phyloP scores from a whole-genome alignment of 2,329 filamentous ascomycete genomes.

The Pyricularia sp. region DNA sequence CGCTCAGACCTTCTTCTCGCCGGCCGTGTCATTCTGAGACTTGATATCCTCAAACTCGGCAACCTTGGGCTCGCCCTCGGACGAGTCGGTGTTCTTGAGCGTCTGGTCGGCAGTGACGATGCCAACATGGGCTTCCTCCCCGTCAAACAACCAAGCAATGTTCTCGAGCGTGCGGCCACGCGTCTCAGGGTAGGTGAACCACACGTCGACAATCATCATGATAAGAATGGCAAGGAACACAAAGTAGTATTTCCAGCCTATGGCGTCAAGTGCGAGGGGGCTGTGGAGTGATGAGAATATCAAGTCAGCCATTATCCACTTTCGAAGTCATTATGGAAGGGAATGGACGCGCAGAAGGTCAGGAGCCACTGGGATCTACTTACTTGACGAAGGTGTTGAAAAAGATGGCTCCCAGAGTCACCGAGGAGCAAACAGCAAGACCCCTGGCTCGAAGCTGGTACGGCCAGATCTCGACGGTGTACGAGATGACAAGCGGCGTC shows the following conservation, averaged over 20 bases:
- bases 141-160: slow-evolving; percentile 2
- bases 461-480: slow-evolving; percentile 29
- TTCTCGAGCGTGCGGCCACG: not conserved
- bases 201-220: slow-evolving; percentile 23
- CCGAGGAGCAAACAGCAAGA: slow-evolving; percentile 15
- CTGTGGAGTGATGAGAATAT: not conserved
- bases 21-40: not conserved
- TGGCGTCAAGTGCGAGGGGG: slow-evolving; percentile 28
- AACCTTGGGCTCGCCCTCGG: slow-evolving; percentile 18
- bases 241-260: slow-evolving; percentile 29
- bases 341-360: no score
- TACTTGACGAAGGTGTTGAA: slow-evolving; percentile 37
- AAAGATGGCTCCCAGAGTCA: slow-evolving; percentile 27
- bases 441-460: slow-evolving; percentile 26
- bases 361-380: not conserved
- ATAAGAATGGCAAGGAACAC: slow-evolving; percentile 24
- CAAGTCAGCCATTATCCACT: not conserved
- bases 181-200: slow-evolving; percentile 8
- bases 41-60: not conserved
- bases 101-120: slow-evolving; percentile 1
- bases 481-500: slow-evolving; percentile 17
- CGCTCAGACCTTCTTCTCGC: not conserved
- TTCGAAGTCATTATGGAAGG: not conserved
- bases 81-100: slow-evolving; percentile 6
- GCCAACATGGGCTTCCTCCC: slow-evolving; percentile 1